Evolutionary conservation across 495 filamentous ascomycete species (phyloP), one percentile per base, ranked within the genome.

Genomic region (Hypoxylon fuscum): DNA sequence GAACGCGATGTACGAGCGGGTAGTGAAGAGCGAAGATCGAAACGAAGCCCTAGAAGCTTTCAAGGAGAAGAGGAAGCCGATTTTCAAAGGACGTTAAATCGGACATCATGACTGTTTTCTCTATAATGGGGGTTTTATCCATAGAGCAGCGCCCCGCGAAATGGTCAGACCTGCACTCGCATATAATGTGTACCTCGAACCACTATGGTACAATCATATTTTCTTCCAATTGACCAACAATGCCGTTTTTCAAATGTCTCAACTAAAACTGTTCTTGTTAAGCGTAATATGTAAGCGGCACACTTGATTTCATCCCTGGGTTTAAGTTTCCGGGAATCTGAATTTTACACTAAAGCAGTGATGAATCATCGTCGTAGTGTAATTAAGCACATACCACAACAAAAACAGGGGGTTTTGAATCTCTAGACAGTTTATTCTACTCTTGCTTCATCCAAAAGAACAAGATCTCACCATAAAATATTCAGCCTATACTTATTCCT

Each of bases 31-130:
- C 5, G 85, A 92, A 71, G 94, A 98, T 80, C 82, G 93, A 53
- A 76, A 88, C 68, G 94, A 97, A 82, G 94, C 92, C 62, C 77
- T 98, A 70, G 79, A 69, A 61, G 94, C 94, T 27, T 98, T 98
- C 79, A 79, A 78, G 59, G 92, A 96, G 83, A 97, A 96, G 87
- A 85, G 94, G 72, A 93, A 85, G 80, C 92, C 93, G 20, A 82
- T 85, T 18, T 97, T 96, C 68, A 88, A 81, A 67, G 93, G 93
- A 11, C 71, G 77, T 64, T 85, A 62, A 69, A 45, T 2, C 5
- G n/a, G 34, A 15, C 31, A 32, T 32, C 12, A 32, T 12, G 27
- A 29, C 27, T 29, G 27, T 32, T 32, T 29, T 29, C 27, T 29
- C 27, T 4, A 32, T n/a, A n/a, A 32, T 32, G 6, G 7, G 31